phyloP scores from a whole-genome alignment of 345 rosid genomes.

The Syzygium grande region DNA sequence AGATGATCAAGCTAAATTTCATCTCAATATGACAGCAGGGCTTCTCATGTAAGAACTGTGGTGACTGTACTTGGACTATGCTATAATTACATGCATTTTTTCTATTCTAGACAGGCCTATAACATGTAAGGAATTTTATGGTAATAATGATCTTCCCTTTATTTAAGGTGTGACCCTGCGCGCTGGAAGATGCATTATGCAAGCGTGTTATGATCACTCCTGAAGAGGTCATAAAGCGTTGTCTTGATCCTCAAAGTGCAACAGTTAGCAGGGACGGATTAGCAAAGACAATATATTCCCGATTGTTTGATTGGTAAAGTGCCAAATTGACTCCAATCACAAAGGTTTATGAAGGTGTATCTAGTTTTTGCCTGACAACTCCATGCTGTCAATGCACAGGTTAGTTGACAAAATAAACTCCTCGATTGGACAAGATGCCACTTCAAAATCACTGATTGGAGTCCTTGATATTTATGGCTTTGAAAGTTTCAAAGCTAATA shows the following conservation, averaged over 20 bases:
- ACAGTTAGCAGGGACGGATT: conserved; percentile 76
- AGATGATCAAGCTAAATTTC: conserved; percentile 72
- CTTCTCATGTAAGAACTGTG: conserved; percentile 58
- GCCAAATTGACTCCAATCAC: background rate
- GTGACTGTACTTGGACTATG: background rate
- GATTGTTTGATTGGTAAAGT: conserved; percentile 81
- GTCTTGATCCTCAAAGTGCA: conserved; percentile 91
- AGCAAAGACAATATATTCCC: conserved; percentile 87
- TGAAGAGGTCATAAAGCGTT: conserved; percentile 88
- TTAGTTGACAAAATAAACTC: conserved; percentile 74
- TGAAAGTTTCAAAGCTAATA: conserved; percentile 88
- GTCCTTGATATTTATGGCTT: conserved; percentile 93
- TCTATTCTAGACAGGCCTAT: background rate
- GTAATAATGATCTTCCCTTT: background rate
- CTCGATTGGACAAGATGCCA: conserved; percentile 88
- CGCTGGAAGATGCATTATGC: conserved; percentile 85
- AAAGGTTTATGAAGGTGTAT: background rate
- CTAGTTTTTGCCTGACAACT: background rate
- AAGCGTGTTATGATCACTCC: conserved; percentile 98
- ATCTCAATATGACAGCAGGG: conserved; percentile 70
- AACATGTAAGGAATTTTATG: background rate
- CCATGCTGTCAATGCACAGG: conserved; percentile 37
- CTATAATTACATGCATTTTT: background rate
- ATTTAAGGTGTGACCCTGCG: conserved; percentile 60
- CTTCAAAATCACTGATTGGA: conserved; percentile 77